Evolutionary conservation across 305 asterid genomes (phyloP).

Genomic region (Fraxinus latifolia): DNA sequence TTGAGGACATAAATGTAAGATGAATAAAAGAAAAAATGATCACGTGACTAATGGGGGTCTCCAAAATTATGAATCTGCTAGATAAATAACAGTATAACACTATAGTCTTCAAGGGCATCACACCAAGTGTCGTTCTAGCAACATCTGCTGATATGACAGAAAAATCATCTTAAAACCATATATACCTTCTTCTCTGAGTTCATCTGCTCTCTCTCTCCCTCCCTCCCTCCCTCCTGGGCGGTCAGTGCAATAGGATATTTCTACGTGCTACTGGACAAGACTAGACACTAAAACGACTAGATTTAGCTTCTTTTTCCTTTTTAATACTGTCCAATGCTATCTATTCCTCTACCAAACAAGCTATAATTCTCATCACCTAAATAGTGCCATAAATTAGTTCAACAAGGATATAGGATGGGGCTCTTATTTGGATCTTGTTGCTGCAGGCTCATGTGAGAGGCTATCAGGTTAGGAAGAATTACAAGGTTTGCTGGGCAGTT

Average conservation of each 20-base stretch:
- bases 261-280: background rate
- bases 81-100: background rate
- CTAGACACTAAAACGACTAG: background rate
- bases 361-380: background rate
- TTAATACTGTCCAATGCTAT: background rate
- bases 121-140: background rate
- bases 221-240: background rate
- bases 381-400: background rate
- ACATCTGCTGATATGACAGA: background rate
- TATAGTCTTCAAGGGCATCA: background rate
- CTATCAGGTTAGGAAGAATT: slow-evolving; percentile 76
- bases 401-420: background rate
- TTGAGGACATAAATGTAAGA: background rate
- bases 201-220: background rate
- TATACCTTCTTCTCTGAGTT: background rate
- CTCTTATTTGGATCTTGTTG: slow-evolving; percentile 21
- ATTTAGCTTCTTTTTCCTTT: background rate
- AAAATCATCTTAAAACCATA: background rate
- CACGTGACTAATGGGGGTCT: background rate
- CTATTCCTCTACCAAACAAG: background rate
- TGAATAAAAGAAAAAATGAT: background rate
- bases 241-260: background rate
- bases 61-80: background rate
- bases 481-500: slow-evolving; percentile 88
- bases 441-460: slow-evolving; percentile 97